Evolutionary conservation across 768 basidiomycete genomes (phyloP), one percentile per base, ranked within the genome.

Genomic region (Suillus hirtellus): DNA sequence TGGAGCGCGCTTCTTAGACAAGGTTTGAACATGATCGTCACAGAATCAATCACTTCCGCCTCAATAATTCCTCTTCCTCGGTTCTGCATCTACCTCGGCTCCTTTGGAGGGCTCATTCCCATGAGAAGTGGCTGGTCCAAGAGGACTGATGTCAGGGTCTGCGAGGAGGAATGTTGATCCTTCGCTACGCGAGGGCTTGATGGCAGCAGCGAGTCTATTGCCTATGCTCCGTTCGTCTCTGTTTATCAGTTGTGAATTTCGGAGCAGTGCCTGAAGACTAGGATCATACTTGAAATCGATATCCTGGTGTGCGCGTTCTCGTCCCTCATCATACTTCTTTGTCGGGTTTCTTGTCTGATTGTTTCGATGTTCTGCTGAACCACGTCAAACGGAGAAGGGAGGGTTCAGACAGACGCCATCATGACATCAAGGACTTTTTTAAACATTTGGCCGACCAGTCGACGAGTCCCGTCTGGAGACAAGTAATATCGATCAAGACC

Each of bases 81-180:
- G 73, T 65, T 86, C 75, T 4, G 83, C 82, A 68, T 88, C 87
- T n/a, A 86, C 78, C 69, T 82, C 72, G 1, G 86, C 87, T 0
- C 86, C 86, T 44, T 79, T 73, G 0, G 85, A 86, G 0, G 87
- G 86, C 64, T 86, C 75, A 66, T 88, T 80, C 0, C 86, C 84
- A 60, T 87, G 86, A 17, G 76, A 70, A n/a, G 70, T 72, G 1
- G 85, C 85, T 11, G 82, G 83, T 52, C 77, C 78, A 34, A 82
- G 69, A 14, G 86, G 85, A 61, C 86, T 79, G 0, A 72, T 71
- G 37, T 76, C 70, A 0, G 78, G 78, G 47, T 77, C 69, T 6
- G 67, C 66, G 40, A 42, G 60, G 56, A 66, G 73, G 62, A 46
- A 78, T 74, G 19, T 71, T 63, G 52, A 69, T 40, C 76, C 74